Evolutionary conservation across 2,329 filamentous ascomycete species (phyloP).

Genomic region (Pseudogymnoascus sp.): DNA sequence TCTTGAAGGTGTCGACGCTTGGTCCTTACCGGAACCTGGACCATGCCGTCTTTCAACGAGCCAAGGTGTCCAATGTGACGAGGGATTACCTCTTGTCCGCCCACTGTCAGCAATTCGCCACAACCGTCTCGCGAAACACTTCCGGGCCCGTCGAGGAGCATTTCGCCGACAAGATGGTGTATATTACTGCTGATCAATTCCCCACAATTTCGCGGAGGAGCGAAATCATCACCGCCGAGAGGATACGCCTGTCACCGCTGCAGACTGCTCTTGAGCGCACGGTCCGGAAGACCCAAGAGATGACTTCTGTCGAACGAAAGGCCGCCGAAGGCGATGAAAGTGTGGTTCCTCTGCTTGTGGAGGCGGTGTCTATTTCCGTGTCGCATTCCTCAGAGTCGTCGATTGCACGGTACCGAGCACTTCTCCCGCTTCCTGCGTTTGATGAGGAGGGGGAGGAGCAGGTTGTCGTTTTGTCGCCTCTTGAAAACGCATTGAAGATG

Average conservation of each 20-base stretch:
- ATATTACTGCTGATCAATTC: constrained; percentile 75
- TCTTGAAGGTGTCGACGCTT: constrained; percentile 71
- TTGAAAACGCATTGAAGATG: constrained; percentile 74
- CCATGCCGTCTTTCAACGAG: constrained; percentile 79
- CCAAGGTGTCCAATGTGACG: constrained; percentile 72
- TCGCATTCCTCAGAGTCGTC: constrained; percentile 66
- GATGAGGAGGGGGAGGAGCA: constrained; percentile 38
- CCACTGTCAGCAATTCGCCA: constrained; percentile 68
- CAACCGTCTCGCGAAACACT: constrained; percentile 63
- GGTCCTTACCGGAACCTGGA: constrained; percentile 71
- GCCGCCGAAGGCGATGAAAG: constrained; percentile 64
- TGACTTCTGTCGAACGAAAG: constrained; percentile 66
- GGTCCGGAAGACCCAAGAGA: constrained; percentile 80
- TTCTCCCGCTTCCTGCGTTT: constrained; percentile 48
- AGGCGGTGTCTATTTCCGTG: constrained; percentile 68
- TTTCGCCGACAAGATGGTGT: constrained; percentile 74
- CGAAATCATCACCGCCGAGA: constrained; percentile 65
- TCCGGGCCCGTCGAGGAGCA: constrained; percentile 62
- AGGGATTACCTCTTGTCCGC: constrained; percentile 79
- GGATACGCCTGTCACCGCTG: constrained; percentile 56
- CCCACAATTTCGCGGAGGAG: constrained; percentile 84
- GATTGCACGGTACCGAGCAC: constrained; percentile 65
- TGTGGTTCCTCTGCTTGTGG: constrained; percentile 58
- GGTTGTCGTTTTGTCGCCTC: constrained; percentile 43
- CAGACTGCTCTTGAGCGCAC: constrained; percentile 89